Conservation (phyloP, 495 filamentous ascomycete species). For the Xylaria grammica region DNA sequence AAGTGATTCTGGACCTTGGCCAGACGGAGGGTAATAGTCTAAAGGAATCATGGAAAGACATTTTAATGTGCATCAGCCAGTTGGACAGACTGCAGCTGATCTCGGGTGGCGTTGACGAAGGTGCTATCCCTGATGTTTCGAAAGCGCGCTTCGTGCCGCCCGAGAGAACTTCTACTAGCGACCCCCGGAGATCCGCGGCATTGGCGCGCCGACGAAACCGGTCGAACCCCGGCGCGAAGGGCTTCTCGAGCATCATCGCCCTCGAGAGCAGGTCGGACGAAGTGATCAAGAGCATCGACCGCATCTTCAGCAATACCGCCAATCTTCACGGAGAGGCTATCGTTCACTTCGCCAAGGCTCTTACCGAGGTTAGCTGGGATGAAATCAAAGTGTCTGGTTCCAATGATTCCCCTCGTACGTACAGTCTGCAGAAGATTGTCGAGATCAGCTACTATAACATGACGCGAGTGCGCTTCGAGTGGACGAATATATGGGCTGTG, state of each 20-base stretch:
- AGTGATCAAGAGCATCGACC: conserved; percentile 88
- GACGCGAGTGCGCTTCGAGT: conserved; percentile 96
- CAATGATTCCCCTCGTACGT: conserved; percentile 91
- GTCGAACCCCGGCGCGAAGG: conserved; percentile 65
- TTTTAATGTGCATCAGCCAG: conserved; percentile 94
- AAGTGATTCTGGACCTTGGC: conserved; percentile 86
- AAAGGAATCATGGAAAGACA: conserved; percentile 90
- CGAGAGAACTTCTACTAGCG: conserved; percentile 46
- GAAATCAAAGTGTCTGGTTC: conserved; percentile 97
- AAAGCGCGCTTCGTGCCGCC: conserved; percentile 74
- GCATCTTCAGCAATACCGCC: conserved; percentile 94
- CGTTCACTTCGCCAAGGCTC: conserved; percentile 91
- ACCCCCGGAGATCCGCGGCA: conserved; percentile 71
- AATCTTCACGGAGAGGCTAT: conserved; percentile 94
- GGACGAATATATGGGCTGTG: conserved; percentile 96
- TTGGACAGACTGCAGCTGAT: conserved; percentile 96
- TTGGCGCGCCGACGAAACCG: conserved; percentile 68
- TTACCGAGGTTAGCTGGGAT: conserved; percentile 98
- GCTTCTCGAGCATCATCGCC: conserved; percentile 84
- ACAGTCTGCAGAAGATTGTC: conserved; percentile 96
- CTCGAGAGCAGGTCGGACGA: conserved; percentile 91
- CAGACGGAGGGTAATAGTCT: conserved; percentile 89
- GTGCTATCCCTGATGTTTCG: conserved; percentile 88
- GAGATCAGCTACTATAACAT: conserved; percentile 99
- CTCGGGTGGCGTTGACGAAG: conserved; percentile 90